Evolutionary conservation across 2,329 filamentous ascomycete species (phyloP).

Genomic region (Phoma herbarum): DNA sequence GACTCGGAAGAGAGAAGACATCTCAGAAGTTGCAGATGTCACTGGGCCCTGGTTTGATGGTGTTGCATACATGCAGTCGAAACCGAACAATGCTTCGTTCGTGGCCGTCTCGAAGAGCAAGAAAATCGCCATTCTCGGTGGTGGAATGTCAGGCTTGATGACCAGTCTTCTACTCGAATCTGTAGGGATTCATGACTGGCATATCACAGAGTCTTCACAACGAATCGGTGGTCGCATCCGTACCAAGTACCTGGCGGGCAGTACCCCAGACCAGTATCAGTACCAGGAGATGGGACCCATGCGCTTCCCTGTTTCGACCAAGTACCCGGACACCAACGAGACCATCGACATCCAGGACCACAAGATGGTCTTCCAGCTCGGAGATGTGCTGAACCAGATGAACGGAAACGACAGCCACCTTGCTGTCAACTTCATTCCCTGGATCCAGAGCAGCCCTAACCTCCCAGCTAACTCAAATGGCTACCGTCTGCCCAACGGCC

Average conservation of each 20-base stretch:
- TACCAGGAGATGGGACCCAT: conserved; percentile 75
- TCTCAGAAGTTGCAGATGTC: conserved; percentile 61
- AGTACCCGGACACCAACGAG: conserved; percentile 62
- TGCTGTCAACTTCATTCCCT: conserved; percentile 68
- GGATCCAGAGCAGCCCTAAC: conserved; percentile 67
- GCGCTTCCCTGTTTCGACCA: conserved; percentile 66
- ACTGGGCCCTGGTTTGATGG: conserved; percentile 73
- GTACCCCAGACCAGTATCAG: conserved; percentile 67
- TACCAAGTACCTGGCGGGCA: conserved; percentile 68
- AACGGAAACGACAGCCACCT: conserved; percentile 61
- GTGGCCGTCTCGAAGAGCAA: conserved; percentile 65
- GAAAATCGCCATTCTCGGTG: conserved; percentile 70
- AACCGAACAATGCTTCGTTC: conserved; percentile 62
- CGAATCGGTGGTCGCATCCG: conserved; percentile 71
- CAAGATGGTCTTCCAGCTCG: conserved; percentile 71
- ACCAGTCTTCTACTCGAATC: conserved; percentile 59
- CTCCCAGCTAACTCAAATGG: conserved; percentile 56
- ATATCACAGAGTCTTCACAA: conserved; percentile 68
- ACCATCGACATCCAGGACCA: conserved; percentile 69
- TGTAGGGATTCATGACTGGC: conserved; percentile 67
- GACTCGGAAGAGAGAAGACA: conserved; percentile 49
- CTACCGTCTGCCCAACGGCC: conserved; percentile 45
- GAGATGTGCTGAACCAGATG: conserved; percentile 65
- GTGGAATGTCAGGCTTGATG: conserved; percentile 72
- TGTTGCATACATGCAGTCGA: conserved; percentile 65